phyloP scores from a whole-genome alignment of 2,329 filamentous ascomycete species.

The Exophiala bonariae region DNA sequence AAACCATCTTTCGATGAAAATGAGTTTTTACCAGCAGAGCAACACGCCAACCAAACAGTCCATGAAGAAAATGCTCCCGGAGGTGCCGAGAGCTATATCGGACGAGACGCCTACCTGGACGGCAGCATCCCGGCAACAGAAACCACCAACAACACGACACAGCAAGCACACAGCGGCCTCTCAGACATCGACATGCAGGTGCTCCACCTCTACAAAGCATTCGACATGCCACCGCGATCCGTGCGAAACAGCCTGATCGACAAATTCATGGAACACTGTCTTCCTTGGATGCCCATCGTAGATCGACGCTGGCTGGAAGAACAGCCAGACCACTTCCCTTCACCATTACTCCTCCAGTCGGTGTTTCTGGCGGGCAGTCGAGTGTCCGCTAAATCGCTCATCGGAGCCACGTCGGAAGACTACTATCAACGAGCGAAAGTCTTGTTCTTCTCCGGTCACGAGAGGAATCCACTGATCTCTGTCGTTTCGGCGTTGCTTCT shows the following conservation, averaged over 20 bases:
- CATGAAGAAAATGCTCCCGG: background rate
- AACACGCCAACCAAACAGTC: background rate
- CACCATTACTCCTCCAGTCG: slow-evolving; percentile 7
- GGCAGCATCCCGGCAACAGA: background rate
- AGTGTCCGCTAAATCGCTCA: background rate
- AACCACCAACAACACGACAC: too few species aligned
- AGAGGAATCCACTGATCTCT: slow-evolving; percentile 13
- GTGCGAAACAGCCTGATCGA: slow-evolving; percentile 13
- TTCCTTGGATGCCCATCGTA: slow-evolving; percentile 12
- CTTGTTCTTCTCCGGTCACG: slow-evolving; percentile 12
- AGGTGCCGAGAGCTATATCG: background rate
- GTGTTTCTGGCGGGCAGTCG: slow-evolving; percentile 4
- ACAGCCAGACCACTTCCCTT: slow-evolving; percentile 1
- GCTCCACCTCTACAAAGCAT: slow-evolving; percentile 7
- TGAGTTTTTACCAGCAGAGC: background rate
- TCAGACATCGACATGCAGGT: slow-evolving; percentile 2
- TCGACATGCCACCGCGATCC: slow-evolving; percentile 15
- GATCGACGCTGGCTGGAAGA: background rate
- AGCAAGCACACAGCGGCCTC: background rate
- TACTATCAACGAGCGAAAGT: slow-evolving; percentile 16
- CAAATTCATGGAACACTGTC: slow-evolving; percentile 7
- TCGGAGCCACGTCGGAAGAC: slow-evolving; percentile 5
- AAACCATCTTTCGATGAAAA: background rate
- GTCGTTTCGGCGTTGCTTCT: slow-evolving; percentile 8
- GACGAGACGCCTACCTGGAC: slow-evolving; percentile 3